Percentiles rank a stretch among this genome's conserved stretches.
phyloP scores from a whole-genome alignment of 139 green algal genomes.

The Dunaliella primolecta region DNA sequence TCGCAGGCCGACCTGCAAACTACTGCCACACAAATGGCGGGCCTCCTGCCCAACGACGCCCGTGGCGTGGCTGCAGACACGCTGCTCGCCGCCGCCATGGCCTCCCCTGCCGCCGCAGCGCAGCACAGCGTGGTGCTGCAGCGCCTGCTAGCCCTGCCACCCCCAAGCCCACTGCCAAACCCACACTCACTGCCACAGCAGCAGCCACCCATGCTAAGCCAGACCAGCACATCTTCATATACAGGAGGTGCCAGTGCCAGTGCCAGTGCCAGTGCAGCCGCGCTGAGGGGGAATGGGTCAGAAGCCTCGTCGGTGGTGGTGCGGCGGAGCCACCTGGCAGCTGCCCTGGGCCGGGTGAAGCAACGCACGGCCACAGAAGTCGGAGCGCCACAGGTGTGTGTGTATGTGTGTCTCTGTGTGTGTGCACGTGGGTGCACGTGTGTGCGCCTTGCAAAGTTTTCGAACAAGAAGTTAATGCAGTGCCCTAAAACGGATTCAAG shows the following conservation, averaged over 20 bases:
- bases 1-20: neutral
- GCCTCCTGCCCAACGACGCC: constrained; percentile 72
- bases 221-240: too few species aligned
- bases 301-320: too few species aligned
- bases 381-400: constrained; percentile 42
- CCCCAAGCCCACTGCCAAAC: neutral
- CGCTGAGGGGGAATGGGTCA: neutral
- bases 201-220: constrained; percentile 1
- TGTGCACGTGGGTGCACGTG: neutral
- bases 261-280: neutral
- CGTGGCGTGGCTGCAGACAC: constrained; percentile 69
- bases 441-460: neutral
- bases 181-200: neutral
- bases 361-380: constrained; percentile 67
- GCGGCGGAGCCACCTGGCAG: constrained; percentile 32
- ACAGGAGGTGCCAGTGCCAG: neutral
- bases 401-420: too few species aligned
- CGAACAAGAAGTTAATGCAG: too few species aligned
- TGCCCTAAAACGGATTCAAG: too few species aligned
- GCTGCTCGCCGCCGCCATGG: constrained; percentile 9
- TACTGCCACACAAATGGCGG: constrained; percentile 49
- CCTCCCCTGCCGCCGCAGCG: neutral
- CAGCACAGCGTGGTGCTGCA: too few species aligned
- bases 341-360: constrained; percentile 54
- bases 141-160: neutral